phyloP scores from a whole-genome alignment of 371 early-diverging fungal genomes.

The Mucor indicus region DNA sequence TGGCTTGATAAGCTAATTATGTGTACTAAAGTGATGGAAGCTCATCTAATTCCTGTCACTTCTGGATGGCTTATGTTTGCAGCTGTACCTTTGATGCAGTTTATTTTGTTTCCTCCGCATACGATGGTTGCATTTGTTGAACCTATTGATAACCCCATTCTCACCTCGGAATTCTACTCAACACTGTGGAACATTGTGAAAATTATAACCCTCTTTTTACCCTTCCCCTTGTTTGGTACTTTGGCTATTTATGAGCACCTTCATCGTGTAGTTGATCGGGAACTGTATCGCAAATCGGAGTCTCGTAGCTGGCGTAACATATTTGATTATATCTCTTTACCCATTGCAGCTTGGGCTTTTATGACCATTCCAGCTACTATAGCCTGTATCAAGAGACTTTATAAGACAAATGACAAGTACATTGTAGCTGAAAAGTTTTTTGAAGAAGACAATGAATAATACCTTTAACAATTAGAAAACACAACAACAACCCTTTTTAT shows the following conservation, averaged over 20 bases:
- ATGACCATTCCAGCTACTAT: constrained; percentile 57
- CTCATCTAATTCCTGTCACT: constrained; percentile 50
- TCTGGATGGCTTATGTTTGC: constrained; percentile 59
- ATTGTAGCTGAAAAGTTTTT: constrained; percentile 56
- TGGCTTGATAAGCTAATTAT: constrained; percentile 37
- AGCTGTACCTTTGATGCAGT: constrained; percentile 50
- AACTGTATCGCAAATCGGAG: constrained; percentile 42
- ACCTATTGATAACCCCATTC: constrained; percentile 43
- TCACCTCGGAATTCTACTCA: constrained; percentile 40
- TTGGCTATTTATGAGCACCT: constrained; percentile 47
- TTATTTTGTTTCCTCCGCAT: constrained; percentile 43
- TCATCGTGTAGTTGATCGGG: constrained; percentile 47
- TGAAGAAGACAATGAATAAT: constrained; percentile 24
- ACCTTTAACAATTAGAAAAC: constrained; percentile 7
- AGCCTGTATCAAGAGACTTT: constrained; percentile 48
- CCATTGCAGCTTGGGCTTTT: constrained; percentile 57
- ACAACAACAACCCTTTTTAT: not conserved
- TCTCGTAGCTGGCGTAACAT: constrained; percentile 45
- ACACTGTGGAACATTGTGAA: constrained; percentile 47
- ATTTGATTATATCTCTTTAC: constrained; percentile 50
- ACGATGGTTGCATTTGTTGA: constrained; percentile 32
- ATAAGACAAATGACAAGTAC: constrained; percentile 47
- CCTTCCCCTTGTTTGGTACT: constrained; percentile 44
- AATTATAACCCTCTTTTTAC: constrained; percentile 43
- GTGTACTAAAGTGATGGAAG: constrained; percentile 48